A percentile compares a stretch with the other conserved stretches of the same genome.
Conservation (phyloP, 106 monocot genomes). For the Phalaenopsis equestris region DNA sequence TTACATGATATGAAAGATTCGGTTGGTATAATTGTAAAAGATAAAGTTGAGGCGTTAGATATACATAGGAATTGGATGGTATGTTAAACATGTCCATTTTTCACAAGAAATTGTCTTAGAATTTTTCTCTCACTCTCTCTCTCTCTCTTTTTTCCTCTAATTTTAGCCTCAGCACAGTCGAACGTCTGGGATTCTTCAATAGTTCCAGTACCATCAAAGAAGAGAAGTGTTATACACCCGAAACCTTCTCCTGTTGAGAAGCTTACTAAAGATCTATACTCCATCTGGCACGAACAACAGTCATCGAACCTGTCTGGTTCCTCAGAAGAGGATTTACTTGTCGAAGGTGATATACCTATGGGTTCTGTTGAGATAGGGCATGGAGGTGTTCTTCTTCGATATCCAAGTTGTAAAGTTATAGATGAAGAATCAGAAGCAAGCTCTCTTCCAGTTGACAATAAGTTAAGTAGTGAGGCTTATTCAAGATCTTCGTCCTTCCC, state of each 20-base stretch:
- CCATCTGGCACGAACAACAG: conserved; percentile 58
- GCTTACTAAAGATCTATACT: conserved; percentile 57
- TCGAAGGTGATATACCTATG: conserved; percentile 36
- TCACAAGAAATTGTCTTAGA: neutral
- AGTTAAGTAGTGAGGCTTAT: conserved; percentile 23
- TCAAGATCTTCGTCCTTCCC: conserved; percentile 26
- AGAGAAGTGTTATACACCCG: conserved; percentile 31
- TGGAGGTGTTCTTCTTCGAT: conserved; percentile 59
- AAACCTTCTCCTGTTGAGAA: conserved; percentile 63
- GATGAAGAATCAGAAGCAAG: conserved; percentile 82
- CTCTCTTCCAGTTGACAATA: conserved; percentile 47
- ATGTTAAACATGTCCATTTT: neutral
- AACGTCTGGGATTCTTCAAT: conserved; percentile 54
- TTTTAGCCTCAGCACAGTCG: conserved; percentile 46
- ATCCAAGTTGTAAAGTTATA: conserved; percentile 29
- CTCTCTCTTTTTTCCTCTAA: neutral
- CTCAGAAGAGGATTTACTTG: conserved; percentile 52
- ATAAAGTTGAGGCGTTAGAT: too few relatives aligned
- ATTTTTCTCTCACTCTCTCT: neutral
- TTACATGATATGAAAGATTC: too few relatives aligned
- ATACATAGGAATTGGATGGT: too few relatives aligned
- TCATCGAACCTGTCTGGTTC: conserved; percentile 35
- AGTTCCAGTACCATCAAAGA: conserved; percentile 59
- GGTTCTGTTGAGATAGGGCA: conserved; percentile 57
- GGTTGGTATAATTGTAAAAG: too few relatives aligned